Evolutionary conservation across 2,329 filamentous ascomycete genomes (phyloP), one percentile per base, ranked within the genome.

Genomic region (Herpotrichia juniperi): DNA sequence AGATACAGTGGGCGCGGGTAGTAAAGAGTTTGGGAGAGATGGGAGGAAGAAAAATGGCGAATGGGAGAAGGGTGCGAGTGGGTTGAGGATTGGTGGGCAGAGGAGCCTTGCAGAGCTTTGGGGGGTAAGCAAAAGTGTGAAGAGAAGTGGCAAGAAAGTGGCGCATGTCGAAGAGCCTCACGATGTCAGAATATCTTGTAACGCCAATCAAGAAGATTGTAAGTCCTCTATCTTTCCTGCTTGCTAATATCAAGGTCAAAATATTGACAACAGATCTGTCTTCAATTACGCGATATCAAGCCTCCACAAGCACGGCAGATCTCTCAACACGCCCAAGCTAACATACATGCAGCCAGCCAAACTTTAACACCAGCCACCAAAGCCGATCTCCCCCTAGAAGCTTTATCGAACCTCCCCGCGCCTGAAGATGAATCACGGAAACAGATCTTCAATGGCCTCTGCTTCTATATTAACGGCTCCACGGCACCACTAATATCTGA

Each of bases 391-490:
- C 4, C 25, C 25, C 37, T 12, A 40, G 19, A 4, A 24, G n/a
- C 47, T 25, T 31, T 34, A 32, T 34, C 58, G 21, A 54, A 48
- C 25, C 47, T 42, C 12, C 42, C 34, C 12, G 40, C 21, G 8
- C 21, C 4, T n/a, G 19, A 31, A 16, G 9, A 24, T 7, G n/a
- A 37, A 11, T 16, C 10, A 4, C 57, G 67, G 31, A 72, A 64
- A 40, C 70, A 77, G 42, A 82, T 96, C 47, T 93, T 97, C 69
- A 75, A 83, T 39, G 84, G 86, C 14, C 81, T 92, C 19, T 87
- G 84, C 46, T 83, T 96, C 63, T 94, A 93, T 75, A 83, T 97
- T 73, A 96, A 96, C 73, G 92, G 92, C 54, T 93, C 89, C 60
- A 96, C 91, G 2, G 83, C 87, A 53, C 92, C 93, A 1, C 74